Conservation (phyloP, 2,329 filamentous ascomycete species). For the Dactylellina leptospora region DNA sequence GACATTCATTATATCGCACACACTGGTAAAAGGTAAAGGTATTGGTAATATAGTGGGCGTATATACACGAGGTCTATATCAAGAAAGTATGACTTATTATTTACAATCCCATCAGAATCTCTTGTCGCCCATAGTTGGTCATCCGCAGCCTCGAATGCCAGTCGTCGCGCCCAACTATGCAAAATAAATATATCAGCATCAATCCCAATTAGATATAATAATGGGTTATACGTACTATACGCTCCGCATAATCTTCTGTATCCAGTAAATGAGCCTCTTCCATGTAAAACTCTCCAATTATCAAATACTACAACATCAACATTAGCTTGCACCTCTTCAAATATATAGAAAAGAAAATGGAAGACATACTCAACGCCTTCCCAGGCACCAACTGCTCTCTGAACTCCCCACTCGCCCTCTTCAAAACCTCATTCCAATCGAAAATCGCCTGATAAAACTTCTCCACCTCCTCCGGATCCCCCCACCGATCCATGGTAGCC, state of each 20-base stretch:
- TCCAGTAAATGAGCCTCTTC: slow-evolving; percentile 81
- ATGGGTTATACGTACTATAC: slow-evolving; percentile 74
- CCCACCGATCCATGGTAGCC: slow-evolving; percentile 71
- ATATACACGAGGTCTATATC: too few species aligned
- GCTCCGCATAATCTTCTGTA: slow-evolving; percentile 87
- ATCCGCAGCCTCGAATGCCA: slow-evolving; percentile 79
- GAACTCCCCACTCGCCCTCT: slow-evolving; percentile 72
- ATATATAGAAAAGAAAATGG: slow-evolving; percentile 51
- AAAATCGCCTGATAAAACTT: slow-evolving; percentile 83
- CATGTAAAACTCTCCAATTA: slow-evolving; percentile 94
- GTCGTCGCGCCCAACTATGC: slow-evolving; percentile 79
- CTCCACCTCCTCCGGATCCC: slow-evolving; percentile 63
- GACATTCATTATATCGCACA: too few species aligned
- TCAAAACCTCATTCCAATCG: slow-evolving; percentile 76
- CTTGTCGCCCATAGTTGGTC: slow-evolving; percentile 67
- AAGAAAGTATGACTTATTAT: too few species aligned
- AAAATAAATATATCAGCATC: slow-evolving; percentile 40
- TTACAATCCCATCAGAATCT: slow-evolving; percentile 56
- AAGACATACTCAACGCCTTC: slow-evolving; percentile 73
- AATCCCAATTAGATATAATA: background rate
- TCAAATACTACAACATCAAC: slow-evolving; percentile 76
- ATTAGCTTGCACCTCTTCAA: slow-evolving; percentile 3
- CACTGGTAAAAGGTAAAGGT: too few species aligned
- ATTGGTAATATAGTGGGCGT: too few species aligned
- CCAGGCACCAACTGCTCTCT: slow-evolving; percentile 85